Conservation (phyloP, 1,284 basidiomycete genomes). For the Apiotrichum sp. region DNA sequence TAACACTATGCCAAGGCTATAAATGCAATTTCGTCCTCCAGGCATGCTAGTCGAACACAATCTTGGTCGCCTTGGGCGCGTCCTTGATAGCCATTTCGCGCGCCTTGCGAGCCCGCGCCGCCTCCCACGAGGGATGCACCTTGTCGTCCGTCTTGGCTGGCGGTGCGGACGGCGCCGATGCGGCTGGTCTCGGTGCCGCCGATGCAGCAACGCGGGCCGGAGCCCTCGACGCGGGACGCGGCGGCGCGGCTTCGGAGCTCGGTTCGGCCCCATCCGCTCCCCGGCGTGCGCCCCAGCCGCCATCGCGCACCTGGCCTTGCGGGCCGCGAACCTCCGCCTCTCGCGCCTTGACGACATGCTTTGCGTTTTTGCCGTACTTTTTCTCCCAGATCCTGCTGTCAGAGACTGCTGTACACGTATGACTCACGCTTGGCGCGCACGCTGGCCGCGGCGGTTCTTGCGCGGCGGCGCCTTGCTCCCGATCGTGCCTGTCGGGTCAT, state of each 20-base stretch:
- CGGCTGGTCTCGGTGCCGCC: neutral
- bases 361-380: constrained; percentile 84
- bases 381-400: constrained; percentile 86
- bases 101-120: constrained; percentile 71
- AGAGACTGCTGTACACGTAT: neutral
- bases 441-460: constrained; percentile 87
- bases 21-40: no score
- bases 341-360: constrained; percentile 69
- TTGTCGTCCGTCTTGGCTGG: constrained; percentile 8
- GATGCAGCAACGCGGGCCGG: constrained; percentile 2
- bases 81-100: constrained; percentile 35
- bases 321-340: constrained; percentile 6
- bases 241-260: constrained; percentile 1
- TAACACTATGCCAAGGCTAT: no score
- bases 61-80: constrained; percentile 50
- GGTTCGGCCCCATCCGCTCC: no score
- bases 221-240: neutral
- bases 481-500: constrained; percentile 52
- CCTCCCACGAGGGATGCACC: constrained; percentile 89
- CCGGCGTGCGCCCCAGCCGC: constrained; percentile 16
- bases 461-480: constrained; percentile 52
- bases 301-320: constrained; percentile 11
- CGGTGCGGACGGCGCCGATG: neutral
- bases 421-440: constrained; percentile 82
- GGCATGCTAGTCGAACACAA: constrained; percentile 48